A percentile compares a stretch with the other conserved stretches of the same genome.
These are phyloP conservation scores for Chrysoporthe deuterocubensis DNA, from an alignment of 2,329 filamentous ascomycete species.

Conservation along the genomic window DNA sequence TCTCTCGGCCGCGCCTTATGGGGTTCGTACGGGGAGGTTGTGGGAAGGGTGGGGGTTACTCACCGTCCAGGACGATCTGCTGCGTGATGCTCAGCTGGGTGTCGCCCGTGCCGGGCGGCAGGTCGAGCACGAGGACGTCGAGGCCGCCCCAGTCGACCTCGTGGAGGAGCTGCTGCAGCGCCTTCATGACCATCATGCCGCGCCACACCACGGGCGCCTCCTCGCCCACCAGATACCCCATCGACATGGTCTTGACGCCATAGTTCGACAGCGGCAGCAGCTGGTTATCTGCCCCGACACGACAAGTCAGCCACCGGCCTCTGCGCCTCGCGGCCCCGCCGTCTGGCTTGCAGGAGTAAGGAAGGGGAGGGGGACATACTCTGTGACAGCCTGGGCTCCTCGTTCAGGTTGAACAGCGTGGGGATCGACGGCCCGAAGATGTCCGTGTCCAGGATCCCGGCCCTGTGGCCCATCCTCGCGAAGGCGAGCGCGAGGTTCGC, in stretches of 20 bases:
- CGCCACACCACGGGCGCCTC: constrained; percentile 90
- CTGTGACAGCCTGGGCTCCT: constrained; percentile 74
- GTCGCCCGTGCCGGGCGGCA: constrained; percentile 94
- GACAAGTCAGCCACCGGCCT: not conserved
- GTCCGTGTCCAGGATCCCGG: constrained; percentile 91
- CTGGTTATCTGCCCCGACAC: constrained; percentile 64
- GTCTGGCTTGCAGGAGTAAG: not conserved
- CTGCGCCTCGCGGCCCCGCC: too few species aligned
- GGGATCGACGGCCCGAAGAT: constrained; percentile 97
- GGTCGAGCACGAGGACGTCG: constrained; percentile 85
- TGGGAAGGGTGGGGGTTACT: constrained; percentile 32
- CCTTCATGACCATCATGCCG: constrained; percentile 97
- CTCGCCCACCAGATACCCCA: constrained; percentile 88
- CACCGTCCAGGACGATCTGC: constrained; percentile 85
- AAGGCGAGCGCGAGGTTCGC: constrained; percentile 87
- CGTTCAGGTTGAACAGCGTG: constrained; percentile 80
- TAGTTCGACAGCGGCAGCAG: constrained; percentile 90
- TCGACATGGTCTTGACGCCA: constrained; percentile 97
- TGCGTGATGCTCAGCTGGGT: constrained; percentile 97
- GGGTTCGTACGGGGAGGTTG: not conserved
- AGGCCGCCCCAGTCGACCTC: constrained; percentile 92
- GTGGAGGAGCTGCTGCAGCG: constrained; percentile 90
- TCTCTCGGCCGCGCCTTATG: too few species aligned
- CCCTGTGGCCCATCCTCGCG: constrained; percentile 77
- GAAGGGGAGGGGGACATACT: constrained; percentile 53